Evolutionary conservation across 495 filamentous ascomycete genomes (phyloP), one percentile per base, ranked within the genome.

Genomic region (Penicillium longicatenatum): DNA sequence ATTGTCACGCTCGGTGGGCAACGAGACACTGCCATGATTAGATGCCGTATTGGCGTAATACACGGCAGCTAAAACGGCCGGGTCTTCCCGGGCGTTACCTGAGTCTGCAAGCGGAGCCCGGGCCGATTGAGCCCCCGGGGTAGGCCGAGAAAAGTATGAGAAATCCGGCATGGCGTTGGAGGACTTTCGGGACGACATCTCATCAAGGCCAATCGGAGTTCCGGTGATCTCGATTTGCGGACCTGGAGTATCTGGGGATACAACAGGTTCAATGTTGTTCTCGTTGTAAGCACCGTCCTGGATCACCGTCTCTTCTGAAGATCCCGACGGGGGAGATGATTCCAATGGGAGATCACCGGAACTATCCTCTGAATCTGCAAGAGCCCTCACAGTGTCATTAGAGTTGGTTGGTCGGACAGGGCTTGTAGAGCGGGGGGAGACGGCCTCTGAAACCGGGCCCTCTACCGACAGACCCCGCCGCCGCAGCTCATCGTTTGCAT

Each of bases 401-500:
- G 41, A 33, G 14, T 51, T 54, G 29, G n/a, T 30, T 39, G 58
- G 22, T 11, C 37, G 56, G 41, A 64, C 59, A 6, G 74, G 74
- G 45, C 75, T 79, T 16, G 59, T 66, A n/a, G 75, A 72, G 37
- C 74, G 70, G 55, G 75, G 75, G 39, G 75, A 77, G 20, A 76
- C 54, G 8, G 63, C 54, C 22, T 60, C 63, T 30, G 72, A 67
- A 4, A 46, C 21, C n/a, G 57, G 59, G 3, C 58, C 41, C 26
- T 70, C 69, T 24, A 60, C 51, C 9, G 54, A 61, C 44, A 76
- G 47, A 11, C 61, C 62, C 43, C 69, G 66, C 51, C 70, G 73
- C 43, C 60, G 63, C 44, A 72, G 68, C 58, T 80, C 70, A 64
- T 84, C 61, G 43, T 86, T 84, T 26, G 92, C 84, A 46, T 83